These are phyloP conservation scores for Candida sakaeoensis DNA, from an alignment of 805 yeast species.

Conservation along the genomic window DNA sequence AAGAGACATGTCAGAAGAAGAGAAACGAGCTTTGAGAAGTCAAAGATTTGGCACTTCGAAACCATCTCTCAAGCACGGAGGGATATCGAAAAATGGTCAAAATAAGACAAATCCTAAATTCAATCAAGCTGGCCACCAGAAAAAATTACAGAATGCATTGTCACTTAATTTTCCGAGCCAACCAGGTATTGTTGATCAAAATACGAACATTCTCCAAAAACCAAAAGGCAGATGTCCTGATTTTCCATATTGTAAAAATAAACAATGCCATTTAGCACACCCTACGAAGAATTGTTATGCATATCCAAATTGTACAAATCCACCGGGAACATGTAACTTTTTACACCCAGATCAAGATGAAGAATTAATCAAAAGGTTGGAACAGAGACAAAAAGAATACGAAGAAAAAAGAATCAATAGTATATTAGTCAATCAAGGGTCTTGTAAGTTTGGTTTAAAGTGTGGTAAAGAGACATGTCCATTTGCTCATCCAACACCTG, in stretches of 20 bases:
- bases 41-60: conserved; percentile 8
- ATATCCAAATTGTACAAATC: conserved; percentile 74
- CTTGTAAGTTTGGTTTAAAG: conserved; percentile 69
- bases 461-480: conserved; percentile 81
- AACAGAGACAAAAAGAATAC: conserved; percentile 53
- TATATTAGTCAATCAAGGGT: conserved; percentile 11
- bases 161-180: conserved; percentile 2
- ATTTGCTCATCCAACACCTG: conserved; percentile 90
- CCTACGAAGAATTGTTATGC: conserved; percentile 74
- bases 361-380: conserved; percentile 64
- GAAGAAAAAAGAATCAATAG: conserved; percentile 35
- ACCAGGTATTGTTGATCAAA: conserved; percentile 6
- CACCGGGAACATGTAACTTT: conserved; percentile 77
- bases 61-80: conserved; percentile 1
- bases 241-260: conserved; percentile 69
- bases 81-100: conserved; percentile 3
- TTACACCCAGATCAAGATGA: conserved; percentile 86
- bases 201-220: conserved; percentile 33
- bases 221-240: conserved; percentile 64
- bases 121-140: neutral
- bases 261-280: conserved; percentile 71
- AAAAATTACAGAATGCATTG: conserved; percentile 9
- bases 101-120: neutral
- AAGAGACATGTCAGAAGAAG: conserved; percentile 2
- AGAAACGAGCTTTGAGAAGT: conserved; percentile 4